Base-by-base conservation (phyloP, 2,329 filamentous ascomycete species). In the Aureobasidium sp. region DNA sequence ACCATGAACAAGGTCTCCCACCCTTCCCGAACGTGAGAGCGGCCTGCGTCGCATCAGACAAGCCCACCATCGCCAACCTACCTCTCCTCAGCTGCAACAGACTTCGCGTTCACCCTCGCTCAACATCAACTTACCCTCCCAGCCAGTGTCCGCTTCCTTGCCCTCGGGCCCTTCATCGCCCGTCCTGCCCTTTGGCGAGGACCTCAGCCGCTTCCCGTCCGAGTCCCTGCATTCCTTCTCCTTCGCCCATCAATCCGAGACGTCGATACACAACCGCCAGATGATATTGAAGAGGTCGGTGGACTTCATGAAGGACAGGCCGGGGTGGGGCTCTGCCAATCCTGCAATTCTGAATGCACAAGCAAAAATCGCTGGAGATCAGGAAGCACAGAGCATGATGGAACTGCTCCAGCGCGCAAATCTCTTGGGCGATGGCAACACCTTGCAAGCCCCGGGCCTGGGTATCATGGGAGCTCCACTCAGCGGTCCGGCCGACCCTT, bases 201-300 rank as follows among this genome's bases (percentile, higher is more conserved):
- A 99, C 72, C 83, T 99, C 49, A 87, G 87, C 49, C 87, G 92
- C 56, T 99, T 99, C 72, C 93, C 94, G 1, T 91, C 90, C 68
- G 94, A 99, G 73, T 99, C 94, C 6, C 79, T 99, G 51, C 94
- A 99, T 75, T 99, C 94, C 1, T 99, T 99, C 77, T 97, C 93
- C 14, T 99, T 99, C 74, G 91, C 94, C 44, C 90, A 96, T 68
- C 92, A 96, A 75, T 93, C 92, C 3, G 92, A 96, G 71, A 93
- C 97, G 65, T 86, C 91, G 65, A 82, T 97, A 62, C 90, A 96
- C 73, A 96, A 85, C 73, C 88, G 94, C 61, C 92, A 97, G 73
- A 96, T 91, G 79, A 88, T 96, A 37, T 75, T 99, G 70, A 96
- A 96, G 76, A 84, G 93, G 63, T 96, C 92, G 9, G 87, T 97